Conservation (phyloP, 768 basidiomycete genomes). For the Crassisporium funariophilum region DNA sequence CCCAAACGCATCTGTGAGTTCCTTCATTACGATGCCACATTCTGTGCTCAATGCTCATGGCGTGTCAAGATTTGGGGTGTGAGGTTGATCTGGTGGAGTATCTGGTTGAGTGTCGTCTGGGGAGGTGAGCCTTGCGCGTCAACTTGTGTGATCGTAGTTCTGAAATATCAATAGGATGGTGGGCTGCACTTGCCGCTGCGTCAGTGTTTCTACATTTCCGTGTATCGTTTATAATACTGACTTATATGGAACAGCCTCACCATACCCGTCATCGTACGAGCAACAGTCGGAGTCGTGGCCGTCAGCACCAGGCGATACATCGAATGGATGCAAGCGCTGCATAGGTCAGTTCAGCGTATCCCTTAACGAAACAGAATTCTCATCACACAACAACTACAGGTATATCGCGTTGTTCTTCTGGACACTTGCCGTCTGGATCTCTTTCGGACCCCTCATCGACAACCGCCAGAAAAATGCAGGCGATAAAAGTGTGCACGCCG, state of each 20-base stretch:
- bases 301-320: constrained; percentile 74
- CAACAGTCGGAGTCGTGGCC: constrained; percentile 74
- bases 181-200: constrained; percentile 70
- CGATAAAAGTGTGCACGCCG: constrained; percentile 37
- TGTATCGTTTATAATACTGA: background rate
- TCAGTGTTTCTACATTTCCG: constrained; percentile 36
- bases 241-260: constrained; percentile 37
- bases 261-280: constrained; percentile 53
- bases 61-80: constrained; percentile 55
- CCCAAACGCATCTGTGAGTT: constrained; percentile 52
- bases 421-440: constrained; percentile 67
- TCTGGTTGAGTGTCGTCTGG: constrained; percentile 85
- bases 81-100: constrained; percentile 74
- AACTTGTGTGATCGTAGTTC: background rate
- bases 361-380: background rate
- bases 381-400: constrained; percentile 21
- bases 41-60: constrained; percentile 3
- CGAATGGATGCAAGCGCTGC: constrained; percentile 71
- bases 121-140: constrained; percentile 44
- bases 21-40: constrained; percentile 5
- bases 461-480: constrained; percentile 36
- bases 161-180: constrained; percentile 59
- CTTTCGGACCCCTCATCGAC: constrained; percentile 71
- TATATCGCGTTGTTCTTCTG: constrained; percentile 72
- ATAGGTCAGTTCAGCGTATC: constrained; percentile 44